Evolutionary conservation across 1,284 basidiomycete species (phyloP).

Genomic region (Afroboletus lepidellus): DNA sequence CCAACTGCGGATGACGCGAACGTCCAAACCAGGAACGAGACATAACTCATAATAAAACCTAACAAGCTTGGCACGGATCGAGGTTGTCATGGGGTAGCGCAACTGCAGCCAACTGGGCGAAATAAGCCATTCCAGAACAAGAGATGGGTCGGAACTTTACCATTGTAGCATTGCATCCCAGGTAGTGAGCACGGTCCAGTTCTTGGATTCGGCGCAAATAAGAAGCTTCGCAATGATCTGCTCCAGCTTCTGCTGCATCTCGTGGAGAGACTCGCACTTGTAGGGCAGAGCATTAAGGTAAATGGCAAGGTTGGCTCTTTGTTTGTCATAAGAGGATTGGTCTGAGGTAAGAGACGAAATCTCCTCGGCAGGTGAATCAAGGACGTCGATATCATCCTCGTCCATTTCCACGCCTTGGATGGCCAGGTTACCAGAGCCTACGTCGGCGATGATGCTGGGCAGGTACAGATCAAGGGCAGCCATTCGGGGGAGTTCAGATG

Average conservation of each 20-base stretch:
- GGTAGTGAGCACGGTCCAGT: conserved; percentile 66
- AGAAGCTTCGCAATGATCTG: conserved; percentile 70
- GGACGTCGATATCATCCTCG: conserved; percentile 32
- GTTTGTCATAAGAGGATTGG: conserved; percentile 47
- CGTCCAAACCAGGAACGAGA: conserved; percentile 72
- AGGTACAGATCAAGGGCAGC: conserved; percentile 20
- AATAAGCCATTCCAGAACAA: conserved; percentile 5
- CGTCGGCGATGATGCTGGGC: conserved; percentile 31
- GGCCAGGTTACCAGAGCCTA: conserved; percentile 27
- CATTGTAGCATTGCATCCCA: conserved; percentile 75
- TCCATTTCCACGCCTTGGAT: conserved; percentile 33
- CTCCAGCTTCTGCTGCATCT: conserved; percentile 77
- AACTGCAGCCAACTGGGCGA: conserved; percentile 72
- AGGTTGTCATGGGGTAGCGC: conserved; percentile 75
- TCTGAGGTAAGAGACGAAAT: conserved; percentile 20
- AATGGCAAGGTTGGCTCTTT: conserved; percentile 55
- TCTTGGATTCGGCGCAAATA: conserved; percentile 73
- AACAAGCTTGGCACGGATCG: conserved; percentile 76
- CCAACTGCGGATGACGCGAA: conserved; percentile 56
- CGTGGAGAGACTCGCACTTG: conserved; percentile 69
- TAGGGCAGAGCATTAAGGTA: conserved; percentile 77
- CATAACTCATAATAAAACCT: conserved; percentile 84
- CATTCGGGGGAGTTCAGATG: conserved; percentile 27
- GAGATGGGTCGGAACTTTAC: conserved; percentile 39
- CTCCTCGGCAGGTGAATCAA: conserved; percentile 34